These are phyloP conservation scores for Acacia crassicarpa DNA, from an alignment of 306 rosid genomes.

Conservation along the genomic window DNA sequence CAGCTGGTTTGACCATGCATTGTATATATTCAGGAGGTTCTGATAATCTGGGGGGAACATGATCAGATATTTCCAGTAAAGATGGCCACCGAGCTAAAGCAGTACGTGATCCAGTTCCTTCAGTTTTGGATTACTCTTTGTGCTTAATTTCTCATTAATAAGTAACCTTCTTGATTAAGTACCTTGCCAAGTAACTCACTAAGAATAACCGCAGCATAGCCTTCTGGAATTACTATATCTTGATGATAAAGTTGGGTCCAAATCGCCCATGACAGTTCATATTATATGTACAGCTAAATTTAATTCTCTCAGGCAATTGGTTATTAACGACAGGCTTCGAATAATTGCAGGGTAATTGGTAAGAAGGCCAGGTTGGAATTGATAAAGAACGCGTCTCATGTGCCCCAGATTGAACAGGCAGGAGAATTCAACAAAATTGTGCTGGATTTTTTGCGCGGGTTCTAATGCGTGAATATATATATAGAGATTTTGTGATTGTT, in stretches of 20 bases:
- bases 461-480: slow-evolving; percentile 10
- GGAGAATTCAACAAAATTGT: slow-evolving; percentile 63
- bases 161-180: not conserved
- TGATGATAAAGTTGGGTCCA: not conserved
- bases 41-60: slow-evolving; percentile 80
- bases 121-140: not conserved
- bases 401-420: slow-evolving; percentile 72
- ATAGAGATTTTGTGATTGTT: not conserved
- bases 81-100: slow-evolving; percentile 66
- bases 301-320: not conserved
- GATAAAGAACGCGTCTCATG: slow-evolving; percentile 72
- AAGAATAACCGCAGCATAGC: not conserved
- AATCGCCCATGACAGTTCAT: not conserved
- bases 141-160: not conserved
- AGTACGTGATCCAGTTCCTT: slow-evolving; percentile 44
- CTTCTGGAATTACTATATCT: not conserved
- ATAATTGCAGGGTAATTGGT: slow-evolving; percentile 59
- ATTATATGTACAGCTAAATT: not conserved
- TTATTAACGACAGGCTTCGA: not conserved
- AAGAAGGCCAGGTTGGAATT: slow-evolving; percentile 63
- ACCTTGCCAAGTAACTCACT: not conserved
- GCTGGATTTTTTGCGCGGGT: slow-evolving; percentile 46
- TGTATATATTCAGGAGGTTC: slow-evolving; percentile 55
- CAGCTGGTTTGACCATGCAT: not conserved
- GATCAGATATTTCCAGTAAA: slow-evolving; percentile 73